These are phyloP conservation scores for Coemansia sp. DNA, from an alignment of 192 early-diverging fungal species.

Conservation along the genomic window DNA sequence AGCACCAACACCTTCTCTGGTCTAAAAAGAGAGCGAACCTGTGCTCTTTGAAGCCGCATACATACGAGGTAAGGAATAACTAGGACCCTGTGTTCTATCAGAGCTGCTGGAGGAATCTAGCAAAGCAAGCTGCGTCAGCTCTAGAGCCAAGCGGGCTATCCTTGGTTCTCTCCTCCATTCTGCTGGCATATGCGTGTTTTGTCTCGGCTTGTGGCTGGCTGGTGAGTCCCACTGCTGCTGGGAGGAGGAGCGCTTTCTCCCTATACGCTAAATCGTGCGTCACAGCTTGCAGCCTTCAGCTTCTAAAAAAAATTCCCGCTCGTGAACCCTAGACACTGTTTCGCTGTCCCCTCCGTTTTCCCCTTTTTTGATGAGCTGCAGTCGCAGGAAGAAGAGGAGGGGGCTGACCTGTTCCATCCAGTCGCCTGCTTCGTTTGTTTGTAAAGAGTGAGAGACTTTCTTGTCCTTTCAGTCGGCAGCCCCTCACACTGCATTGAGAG, in stretches of 20 bases:
- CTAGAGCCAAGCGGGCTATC: background rate
- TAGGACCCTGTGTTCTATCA: background rate
- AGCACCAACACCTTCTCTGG: background rate
- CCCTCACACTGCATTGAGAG: constrained; percentile 2
- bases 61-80: constrained; percentile 11
- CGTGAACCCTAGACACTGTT: background rate
- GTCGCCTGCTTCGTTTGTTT: constrained; percentile 3
- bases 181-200: background rate
- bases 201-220: constrained; percentile 1
- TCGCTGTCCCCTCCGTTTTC: background rate
- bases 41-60: background rate
- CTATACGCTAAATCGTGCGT: background rate
- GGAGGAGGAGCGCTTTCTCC: background rate
- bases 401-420: constrained; percentile 9
- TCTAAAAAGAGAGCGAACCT: background rate
- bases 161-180: background rate
- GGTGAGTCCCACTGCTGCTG: background rate
- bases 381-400: background rate
- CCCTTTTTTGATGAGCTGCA: background rate
- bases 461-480: constrained; percentile 8
- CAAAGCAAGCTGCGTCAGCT: background rate
- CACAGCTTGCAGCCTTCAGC: background rate
- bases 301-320: background rate
- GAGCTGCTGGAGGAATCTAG: background rate
- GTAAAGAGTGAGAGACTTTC: background rate